Evolutionary conservation across 805 yeast species (phyloP).

Genomic region (Starmerella powellii): DNA sequence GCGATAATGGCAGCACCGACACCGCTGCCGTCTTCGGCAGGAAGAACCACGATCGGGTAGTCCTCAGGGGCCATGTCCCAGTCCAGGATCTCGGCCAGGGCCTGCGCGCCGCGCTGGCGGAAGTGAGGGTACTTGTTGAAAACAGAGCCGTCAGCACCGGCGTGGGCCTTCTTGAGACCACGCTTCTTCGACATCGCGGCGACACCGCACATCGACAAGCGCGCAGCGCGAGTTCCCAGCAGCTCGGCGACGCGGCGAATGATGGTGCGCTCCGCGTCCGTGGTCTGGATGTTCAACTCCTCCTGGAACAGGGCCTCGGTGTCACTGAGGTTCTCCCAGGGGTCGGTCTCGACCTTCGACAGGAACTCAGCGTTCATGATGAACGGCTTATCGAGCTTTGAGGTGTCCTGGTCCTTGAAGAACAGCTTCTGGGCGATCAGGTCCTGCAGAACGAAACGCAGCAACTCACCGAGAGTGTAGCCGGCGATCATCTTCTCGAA

Average conservation of each 20-base stretch:
- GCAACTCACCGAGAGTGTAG: constrained; percentile 84
- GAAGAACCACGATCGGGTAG: constrained; percentile 73
- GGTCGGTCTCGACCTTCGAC: constrained; percentile 77
- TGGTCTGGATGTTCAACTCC: constrained; percentile 51
- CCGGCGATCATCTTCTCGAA: constrained; percentile 98
- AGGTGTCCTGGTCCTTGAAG: constrained; percentile 57
- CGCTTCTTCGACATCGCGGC: constrained; percentile 89
- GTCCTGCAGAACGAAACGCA: constrained; percentile 70
- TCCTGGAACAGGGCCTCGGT: constrained; percentile 54
- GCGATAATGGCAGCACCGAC: constrained; percentile 98
- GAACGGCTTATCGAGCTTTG: constrained; percentile 50
- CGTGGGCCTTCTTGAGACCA: constrained; percentile 53
- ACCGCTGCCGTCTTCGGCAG: constrained; percentile 98
- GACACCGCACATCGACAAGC: constrained; percentile 86
- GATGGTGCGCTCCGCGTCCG: constrained; percentile 65
- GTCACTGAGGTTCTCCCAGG: constrained; percentile 68
- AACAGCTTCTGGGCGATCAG: constrained; percentile 51
- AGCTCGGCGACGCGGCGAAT: constrained; percentile 74
- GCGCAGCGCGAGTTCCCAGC: constrained; percentile 84
- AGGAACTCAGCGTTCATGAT: constrained; percentile 84
- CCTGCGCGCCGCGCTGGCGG: constrained; percentile 77
- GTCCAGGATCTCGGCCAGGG: constrained; percentile 74
- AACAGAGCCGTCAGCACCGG: constrained; percentile 97
- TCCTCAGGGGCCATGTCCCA: constrained; percentile 48
- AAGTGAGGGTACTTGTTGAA: constrained; percentile 88